A percentile compares a stretch with the other conserved stretches of the same genome.
Evolutionary conservation across 192 early-diverging fungal genomes (phyloP).

Genomic region (Entrophospora sp.): DNA sequence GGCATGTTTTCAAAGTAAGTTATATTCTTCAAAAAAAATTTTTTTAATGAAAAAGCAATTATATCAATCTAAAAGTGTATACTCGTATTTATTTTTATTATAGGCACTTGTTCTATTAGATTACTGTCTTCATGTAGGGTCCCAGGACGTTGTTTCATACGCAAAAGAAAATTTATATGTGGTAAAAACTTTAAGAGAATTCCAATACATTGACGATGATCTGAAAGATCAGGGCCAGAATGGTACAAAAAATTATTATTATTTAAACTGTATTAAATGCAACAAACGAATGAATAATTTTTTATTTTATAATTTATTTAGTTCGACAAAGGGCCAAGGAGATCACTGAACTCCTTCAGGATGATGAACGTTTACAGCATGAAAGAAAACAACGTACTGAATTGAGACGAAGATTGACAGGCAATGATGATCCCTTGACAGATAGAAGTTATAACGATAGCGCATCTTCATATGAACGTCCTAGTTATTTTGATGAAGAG

Average conservation of each 20-base stretch:
- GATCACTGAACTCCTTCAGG: conserved; percentile 68
- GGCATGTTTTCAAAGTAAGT: conserved; percentile 93
- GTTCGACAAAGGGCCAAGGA: conserved; percentile 93
- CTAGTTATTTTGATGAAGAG: conserved; percentile 63
- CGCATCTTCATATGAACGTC: conserved; percentile 30
- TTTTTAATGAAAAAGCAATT: no score
- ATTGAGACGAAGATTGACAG: conserved; percentile 54
- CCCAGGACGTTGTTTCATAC: conserved; percentile 80
- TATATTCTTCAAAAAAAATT: no score
- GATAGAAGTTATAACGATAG: conserved; percentile 12
- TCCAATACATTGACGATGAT: conserved; percentile 89
- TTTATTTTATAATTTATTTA: conserved; percentile 25
- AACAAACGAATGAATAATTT: not conserved
- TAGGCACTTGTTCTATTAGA: conserved; percentile 81
- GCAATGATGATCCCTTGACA: conserved; percentile 24
- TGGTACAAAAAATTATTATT: conserved; percentile 38
- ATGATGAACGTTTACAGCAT: conserved; percentile 69
- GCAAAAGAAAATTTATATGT: conserved; percentile 83
- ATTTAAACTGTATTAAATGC: not conserved
- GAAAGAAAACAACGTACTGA: conserved; percentile 59
- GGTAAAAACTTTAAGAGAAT: conserved; percentile 95
- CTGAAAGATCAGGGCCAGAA: conserved; percentile 87
- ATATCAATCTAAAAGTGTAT: no score
- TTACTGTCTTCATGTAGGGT: conserved; percentile 77
- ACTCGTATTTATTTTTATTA: not conserved